Conservation (phyloP, 2,329 filamentous ascomycete species). For the Hypocreales sp. region DNA sequence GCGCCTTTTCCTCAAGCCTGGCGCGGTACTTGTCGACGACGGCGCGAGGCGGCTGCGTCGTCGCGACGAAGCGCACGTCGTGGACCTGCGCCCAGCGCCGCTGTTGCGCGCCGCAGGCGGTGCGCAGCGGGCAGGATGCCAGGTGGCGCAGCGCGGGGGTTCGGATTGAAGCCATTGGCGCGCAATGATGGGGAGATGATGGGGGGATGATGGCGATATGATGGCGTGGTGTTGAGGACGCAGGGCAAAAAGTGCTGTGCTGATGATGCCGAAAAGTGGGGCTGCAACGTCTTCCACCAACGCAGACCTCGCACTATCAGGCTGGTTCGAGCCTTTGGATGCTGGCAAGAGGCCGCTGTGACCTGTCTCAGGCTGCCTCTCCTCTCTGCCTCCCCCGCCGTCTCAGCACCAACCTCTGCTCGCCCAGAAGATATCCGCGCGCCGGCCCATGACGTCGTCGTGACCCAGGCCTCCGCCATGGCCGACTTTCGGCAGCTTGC, state of each 20-base stretch:
- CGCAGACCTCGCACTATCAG: constrained; percentile 1
- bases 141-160: constrained; percentile 33
- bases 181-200: not conserved
- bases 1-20: constrained; percentile 73
- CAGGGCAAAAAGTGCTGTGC: too few relatives aligned
- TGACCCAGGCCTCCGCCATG: too few relatives aligned
- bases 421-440: too few relatives aligned
- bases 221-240: not conserved
- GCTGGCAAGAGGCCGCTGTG: too few relatives aligned
- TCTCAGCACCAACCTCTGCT: too few relatives aligned
- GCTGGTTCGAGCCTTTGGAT: too few relatives aligned
- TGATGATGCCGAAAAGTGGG: not conserved
- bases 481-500: constrained; percentile 35
- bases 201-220: not conserved
- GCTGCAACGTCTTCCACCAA: constrained; percentile 1
- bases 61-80: constrained; percentile 79
- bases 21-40: constrained; percentile 74
- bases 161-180: constrained; percentile 31
- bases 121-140: constrained; percentile 14
- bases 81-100: constrained; percentile 83
- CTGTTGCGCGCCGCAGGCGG: constrained; percentile 33
- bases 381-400: too few relatives aligned
- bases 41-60: constrained; percentile 50
- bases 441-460: too few relatives aligned
- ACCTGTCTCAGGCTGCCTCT: too few relatives aligned